Evolutionary conservation across 345 rosid species (phyloP), one percentile per base, ranked within the genome.

Genomic region (Gossypium bickii): DNA sequence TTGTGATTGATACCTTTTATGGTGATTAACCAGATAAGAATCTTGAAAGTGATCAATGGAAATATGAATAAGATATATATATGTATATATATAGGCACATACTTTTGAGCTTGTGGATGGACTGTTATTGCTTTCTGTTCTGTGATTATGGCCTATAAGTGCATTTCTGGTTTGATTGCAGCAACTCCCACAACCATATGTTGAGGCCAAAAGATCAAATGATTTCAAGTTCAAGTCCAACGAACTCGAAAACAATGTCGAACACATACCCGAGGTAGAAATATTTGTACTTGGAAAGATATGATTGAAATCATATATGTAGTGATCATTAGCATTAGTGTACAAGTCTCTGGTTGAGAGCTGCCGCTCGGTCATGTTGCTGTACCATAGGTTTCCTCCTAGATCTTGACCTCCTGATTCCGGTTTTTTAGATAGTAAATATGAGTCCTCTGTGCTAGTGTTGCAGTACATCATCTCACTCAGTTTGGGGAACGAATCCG

Each of bases 21-120:
- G 57, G 44, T 34, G 51, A 53, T 18, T 5, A 53, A 70, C 15
- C 52, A 16, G 53, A 38, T 34, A 34, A 34, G 15, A 27, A 20
- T 68, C 43, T 22, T 49, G 11, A 68, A 48, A 68, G 41, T 47
- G 38, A 67, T 49, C 9, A 16, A 25, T 24, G 56, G 12, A 49
- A 68, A 61, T 49, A 52, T 20, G 41, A 12, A 47, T 47, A 67
- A n/a, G 60, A 70, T 60, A 22, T 47, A 74, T 8, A 34, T 29
- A 29, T 34, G 38, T 34, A 4, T 4, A 34, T 34, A 63, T 24
- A 80, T 80, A 29, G 66, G 15, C 13, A 4, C 64, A 60, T 60
- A 81, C 87, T 73, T 75, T 77, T 34, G 75, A 81, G 79, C 81
- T 81, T 66, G 43, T 75, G 51, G 83, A 71, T 9, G 79, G 77